Conservation (phyloP, 2,329 filamentous ascomycete genomes). For the Fusarium vanettenii region DNA sequence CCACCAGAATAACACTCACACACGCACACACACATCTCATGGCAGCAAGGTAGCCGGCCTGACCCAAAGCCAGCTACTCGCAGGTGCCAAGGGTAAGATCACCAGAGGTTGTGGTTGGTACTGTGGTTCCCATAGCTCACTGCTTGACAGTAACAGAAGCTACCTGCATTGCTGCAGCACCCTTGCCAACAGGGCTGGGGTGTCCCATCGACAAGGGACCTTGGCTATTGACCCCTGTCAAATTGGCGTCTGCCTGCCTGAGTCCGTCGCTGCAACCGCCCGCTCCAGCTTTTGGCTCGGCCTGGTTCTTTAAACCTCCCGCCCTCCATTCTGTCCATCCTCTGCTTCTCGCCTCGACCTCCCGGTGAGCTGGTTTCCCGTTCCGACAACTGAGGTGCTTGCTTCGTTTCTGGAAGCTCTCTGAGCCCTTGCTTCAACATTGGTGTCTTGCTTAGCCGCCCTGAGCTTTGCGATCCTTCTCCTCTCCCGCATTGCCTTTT, state of each 20-base stretch:
- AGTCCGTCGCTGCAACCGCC: constrained; percentile 42
- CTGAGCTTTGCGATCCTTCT: constrained; percentile 6
- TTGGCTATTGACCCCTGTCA: constrained; percentile 40
- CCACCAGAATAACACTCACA: constrained; percentile 26
- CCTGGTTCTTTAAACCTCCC: constrained; percentile 48
- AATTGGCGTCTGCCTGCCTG: constrained; percentile 40
- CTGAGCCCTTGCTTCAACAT: constrained; percentile 18
- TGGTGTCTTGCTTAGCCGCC: constrained; percentile 6
- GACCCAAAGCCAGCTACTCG: constrained; percentile 29
- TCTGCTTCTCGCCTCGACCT: constrained; percentile 30
- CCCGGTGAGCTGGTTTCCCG: constrained; percentile 32
- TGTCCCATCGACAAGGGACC: constrained; percentile 30
- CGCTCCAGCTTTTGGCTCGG: constrained; percentile 39
- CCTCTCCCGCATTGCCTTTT: constrained; percentile 3
- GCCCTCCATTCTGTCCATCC: constrained; percentile 44
- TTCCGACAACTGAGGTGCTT: constrained; percentile 22
- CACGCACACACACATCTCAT: not conserved
- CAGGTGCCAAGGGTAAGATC: constrained; percentile 32
- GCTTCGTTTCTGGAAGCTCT: constrained; percentile 19
- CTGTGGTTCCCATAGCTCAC: constrained; percentile 21
- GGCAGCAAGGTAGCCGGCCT: constrained; percentile 11
- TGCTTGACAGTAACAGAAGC: constrained; percentile 24
- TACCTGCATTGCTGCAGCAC: constrained; percentile 29
- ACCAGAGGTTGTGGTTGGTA: constrained; percentile 27
- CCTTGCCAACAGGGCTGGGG: constrained; percentile 37